Percentiles rank a stretch among this genome's conserved stretches.
Evolutionary conservation across 148 eudicot species (phyloP).

Genomic region (Dianthus caryophyllus): DNA sequence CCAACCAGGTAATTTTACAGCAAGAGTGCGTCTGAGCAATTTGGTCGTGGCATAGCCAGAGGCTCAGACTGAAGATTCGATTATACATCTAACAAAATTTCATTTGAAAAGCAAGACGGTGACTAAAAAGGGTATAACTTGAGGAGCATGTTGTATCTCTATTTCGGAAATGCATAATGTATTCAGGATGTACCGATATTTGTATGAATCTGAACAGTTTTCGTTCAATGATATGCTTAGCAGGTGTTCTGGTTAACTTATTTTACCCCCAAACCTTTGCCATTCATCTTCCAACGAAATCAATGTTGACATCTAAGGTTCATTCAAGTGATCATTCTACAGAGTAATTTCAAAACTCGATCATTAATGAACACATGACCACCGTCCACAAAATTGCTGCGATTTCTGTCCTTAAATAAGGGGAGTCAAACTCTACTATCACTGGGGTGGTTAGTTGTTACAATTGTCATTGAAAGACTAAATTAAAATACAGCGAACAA

Average conservation of each 20-base stretch:
- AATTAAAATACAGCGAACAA: background rate
- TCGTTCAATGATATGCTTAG: background rate
- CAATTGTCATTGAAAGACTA: background rate
- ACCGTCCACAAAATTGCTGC: too few relatives aligned
- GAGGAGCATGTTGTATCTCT: background rate
- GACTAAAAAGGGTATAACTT: background rate
- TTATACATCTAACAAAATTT: constrained; percentile 10
- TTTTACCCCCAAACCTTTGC: too few relatives aligned
- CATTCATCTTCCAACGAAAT: too few relatives aligned
- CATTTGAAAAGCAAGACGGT: background rate
- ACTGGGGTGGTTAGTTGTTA: background rate
- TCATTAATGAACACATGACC: too few relatives aligned
- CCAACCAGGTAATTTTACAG: background rate
- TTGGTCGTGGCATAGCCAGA: constrained; percentile 1
- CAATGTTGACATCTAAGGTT: too few relatives aligned
- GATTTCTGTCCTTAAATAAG: too few relatives aligned
- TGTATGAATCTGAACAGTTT: background rate
- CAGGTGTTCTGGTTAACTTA: too few relatives aligned
- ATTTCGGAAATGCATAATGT: background rate
- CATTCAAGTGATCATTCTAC: too few relatives aligned
- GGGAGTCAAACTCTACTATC: too few relatives aligned
- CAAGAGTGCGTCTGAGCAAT: background rate
- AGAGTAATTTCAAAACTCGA: too few relatives aligned
- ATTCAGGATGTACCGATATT: background rate
- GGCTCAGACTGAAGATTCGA: background rate